A percentile compares a stretch with the other conserved stretches of the same genome.
Evolutionary conservation across 2,329 filamentous ascomycete species (phyloP).

Genomic region (Ceratocystis diversiconidia): DNA sequence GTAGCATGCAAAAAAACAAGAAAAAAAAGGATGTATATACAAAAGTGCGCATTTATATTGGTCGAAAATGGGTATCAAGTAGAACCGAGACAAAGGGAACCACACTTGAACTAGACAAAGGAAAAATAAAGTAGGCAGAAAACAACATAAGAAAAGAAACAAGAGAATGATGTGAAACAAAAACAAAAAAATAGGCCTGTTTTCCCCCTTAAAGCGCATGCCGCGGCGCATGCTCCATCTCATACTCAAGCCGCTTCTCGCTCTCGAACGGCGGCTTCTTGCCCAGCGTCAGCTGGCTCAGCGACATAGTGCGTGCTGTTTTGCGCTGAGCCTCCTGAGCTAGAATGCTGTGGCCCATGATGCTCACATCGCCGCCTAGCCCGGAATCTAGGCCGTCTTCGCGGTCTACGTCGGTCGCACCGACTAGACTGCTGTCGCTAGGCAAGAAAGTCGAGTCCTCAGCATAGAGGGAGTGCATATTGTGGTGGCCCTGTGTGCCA

Average conservation of each 20-base stretch:
- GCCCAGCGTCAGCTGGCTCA: slow-evolving; percentile 44
- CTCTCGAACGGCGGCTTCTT: slow-evolving; percentile 22
- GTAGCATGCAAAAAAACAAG: too few relatives aligned
- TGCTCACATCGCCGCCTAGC: not conserved
- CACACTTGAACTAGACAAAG: not conserved
- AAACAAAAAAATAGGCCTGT: not conserved
- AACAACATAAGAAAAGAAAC: not conserved
- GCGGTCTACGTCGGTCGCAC: slow-evolving; percentile 21
- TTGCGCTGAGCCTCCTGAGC: slow-evolving; percentile 28
- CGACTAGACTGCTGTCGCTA: slow-evolving; percentile 6
- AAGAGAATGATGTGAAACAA: not conserved
- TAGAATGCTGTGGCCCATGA: not conserved
- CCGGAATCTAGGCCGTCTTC: not conserved
- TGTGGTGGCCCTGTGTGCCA: slow-evolving; percentile 26
- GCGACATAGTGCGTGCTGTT: slow-evolving; percentile 49
- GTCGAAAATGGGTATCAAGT: slow-evolving; percentile 2
- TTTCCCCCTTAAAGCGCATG: slow-evolving; percentile 5
- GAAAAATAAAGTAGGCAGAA: not conserved
- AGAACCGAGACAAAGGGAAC: not conserved
- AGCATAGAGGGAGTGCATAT: slow-evolving; percentile 20
- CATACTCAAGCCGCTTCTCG: slow-evolving; percentile 16
- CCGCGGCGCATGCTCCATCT: slow-evolving; percentile 22
- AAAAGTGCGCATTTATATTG: not conserved
- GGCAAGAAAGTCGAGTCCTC: slow-evolving; percentile 15
- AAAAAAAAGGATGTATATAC: too few relatives aligned